Percentiles rank a stretch among this genome's conserved stretches.
These are phyloP conservation scores for Flaveria bidentis DNA, from an alignment of 129 eudicot genomes.

Conservation along the genomic window DNA sequence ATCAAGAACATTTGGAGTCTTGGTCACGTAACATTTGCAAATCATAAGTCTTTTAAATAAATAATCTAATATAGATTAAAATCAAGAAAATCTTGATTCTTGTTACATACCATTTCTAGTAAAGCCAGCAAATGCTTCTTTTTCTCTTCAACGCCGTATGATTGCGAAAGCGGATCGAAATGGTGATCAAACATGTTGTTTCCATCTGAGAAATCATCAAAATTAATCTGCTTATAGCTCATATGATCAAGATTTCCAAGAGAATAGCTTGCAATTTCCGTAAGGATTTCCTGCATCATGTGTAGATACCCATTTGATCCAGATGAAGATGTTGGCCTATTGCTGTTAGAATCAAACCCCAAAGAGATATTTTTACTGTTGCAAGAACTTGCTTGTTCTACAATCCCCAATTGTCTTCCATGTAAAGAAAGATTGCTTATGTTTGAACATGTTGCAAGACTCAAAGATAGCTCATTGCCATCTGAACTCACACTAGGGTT, in stretches of 20 bases:
- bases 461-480: slow-evolving; percentile 66
- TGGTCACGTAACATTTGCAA: slow-evolving; percentile 1
- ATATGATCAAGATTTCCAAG: slow-evolving; percentile 49
- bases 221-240: slow-evolving; percentile 28
- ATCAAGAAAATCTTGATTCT: slow-evolving; percentile 17
- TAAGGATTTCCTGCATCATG: slow-evolving; percentile 79
- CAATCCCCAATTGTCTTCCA: slow-evolving; percentile 37
- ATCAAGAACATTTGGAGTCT: neutral
- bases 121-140: slow-evolving; percentile 64
- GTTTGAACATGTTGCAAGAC: slow-evolving; percentile 69
- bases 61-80: neutral
- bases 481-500: slow-evolving; percentile 38
- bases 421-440: slow-evolving; percentile 44
- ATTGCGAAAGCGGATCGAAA: slow-evolving; percentile 19
- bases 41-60: neutral
- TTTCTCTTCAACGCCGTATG: slow-evolving; percentile 42
- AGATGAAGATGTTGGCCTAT: slow-evolving; percentile 42
- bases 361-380: slow-evolving; percentile 24
- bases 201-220: slow-evolving; percentile 30
- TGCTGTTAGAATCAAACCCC: slow-evolving; percentile 38
- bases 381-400: slow-evolving; percentile 43
- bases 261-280: slow-evolving; percentile 61
- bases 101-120: slow-evolving; percentile 57
- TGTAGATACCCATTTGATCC: slow-evolving; percentile 54
- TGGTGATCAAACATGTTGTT: slow-evolving; percentile 19